Evolutionary conservation across 768 basidiomycete species (phyloP), one percentile per base, ranked within the genome.

Genomic region (Russula abietina): DNA sequence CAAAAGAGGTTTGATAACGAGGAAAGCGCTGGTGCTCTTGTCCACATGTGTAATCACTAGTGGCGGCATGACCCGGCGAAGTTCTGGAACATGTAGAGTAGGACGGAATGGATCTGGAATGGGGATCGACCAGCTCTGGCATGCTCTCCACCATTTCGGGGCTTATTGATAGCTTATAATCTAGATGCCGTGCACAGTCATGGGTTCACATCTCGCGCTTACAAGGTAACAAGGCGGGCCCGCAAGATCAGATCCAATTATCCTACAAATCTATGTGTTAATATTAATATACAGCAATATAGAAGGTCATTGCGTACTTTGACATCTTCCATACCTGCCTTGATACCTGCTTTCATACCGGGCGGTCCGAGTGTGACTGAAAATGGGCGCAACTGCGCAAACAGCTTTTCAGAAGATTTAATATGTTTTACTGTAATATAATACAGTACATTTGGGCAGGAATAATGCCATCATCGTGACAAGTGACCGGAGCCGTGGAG

Each of bases 301-400:
- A 8, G 46, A 10, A 56, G 14, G 50, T 6, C 39, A 17, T 38
- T 28, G 32, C 26, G 54, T 41, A 55, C 54, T 17, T 30, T 62
- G 61, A 62, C 61, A 62, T 10, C 50, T 62, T 62, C 51, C 59
- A 46, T 60, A 16, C 32, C 4, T 1, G 17, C 45, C n/a, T n/a
- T n/a, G n/a, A n/a, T n/a, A n/a, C n/a, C n/a, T n/a, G n/a, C n/a
- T n/a, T 16, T 26, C 14, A 4, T 19, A 24, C 11, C 41, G 30
- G 8, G 12, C 2, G 22, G 49, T 28, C 28, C 51, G 39, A 16
- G 17, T 22, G 46, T 48, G 46, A 50, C 17, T 41, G 50, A 11
- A 50, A 56, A 41, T 26, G 54, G 36, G 24, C 26, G 14, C 19
- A 30, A 3, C 14, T 11, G 24, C 33, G 24, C 51, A 30, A 36